phyloP scores from a whole-genome alignment of 495 filamentous ascomycete species.

The Aspergillus indologenus region DNA sequence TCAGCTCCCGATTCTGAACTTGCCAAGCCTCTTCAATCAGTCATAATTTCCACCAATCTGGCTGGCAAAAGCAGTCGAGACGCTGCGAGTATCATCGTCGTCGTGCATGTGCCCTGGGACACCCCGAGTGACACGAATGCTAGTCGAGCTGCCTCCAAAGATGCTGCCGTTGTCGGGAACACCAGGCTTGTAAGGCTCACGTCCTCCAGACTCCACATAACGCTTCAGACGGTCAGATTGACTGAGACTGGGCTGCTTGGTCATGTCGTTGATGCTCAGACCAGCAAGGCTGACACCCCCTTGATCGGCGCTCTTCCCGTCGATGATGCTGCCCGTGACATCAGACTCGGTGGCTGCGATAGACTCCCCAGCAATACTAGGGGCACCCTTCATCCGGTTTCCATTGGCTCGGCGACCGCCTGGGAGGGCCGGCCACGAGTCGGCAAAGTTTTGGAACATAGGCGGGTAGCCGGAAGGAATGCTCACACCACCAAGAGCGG shows the following conservation, averaged over 20 bases:
- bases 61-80: conserved; percentile 93
- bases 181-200: conserved; percentile 43
- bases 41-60: conserved; percentile 90
- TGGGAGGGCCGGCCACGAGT: conserved; percentile 79
- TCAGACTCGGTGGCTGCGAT: conserved; percentile 88
- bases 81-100: conserved; percentile 92
- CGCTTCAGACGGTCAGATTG: conserved; percentile 81
- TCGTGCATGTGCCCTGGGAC: conserved; percentile 48
- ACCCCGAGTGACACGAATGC: conserved; percentile 52
- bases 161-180: conserved; percentile 63
- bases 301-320: conserved; percentile 71
- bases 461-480: conserved; percentile 80
- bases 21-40: conserved; percentile 50
- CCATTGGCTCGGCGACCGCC: conserved; percentile 61
- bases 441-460: conserved; percentile 92
- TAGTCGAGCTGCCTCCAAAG: conserved; percentile 69
- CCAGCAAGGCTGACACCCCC: conserved; percentile 84
- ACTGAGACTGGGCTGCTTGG: conserved; percentile 75
- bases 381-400: conserved; percentile 57
- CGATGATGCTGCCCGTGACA: conserved; percentile 64
- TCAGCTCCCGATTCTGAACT: conserved; percentile 16
- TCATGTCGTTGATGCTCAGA: conserved; percentile 69
- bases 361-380: conserved; percentile 86
- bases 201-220: conserved; percentile 80
- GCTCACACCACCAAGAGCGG: conserved; percentile 79